Percentiles rank a stretch among this genome's conserved stretches.
phyloP scores from a whole-genome alignment of 2,329 filamentous ascomycete species.

The Gyromitra esculenta region DNA sequence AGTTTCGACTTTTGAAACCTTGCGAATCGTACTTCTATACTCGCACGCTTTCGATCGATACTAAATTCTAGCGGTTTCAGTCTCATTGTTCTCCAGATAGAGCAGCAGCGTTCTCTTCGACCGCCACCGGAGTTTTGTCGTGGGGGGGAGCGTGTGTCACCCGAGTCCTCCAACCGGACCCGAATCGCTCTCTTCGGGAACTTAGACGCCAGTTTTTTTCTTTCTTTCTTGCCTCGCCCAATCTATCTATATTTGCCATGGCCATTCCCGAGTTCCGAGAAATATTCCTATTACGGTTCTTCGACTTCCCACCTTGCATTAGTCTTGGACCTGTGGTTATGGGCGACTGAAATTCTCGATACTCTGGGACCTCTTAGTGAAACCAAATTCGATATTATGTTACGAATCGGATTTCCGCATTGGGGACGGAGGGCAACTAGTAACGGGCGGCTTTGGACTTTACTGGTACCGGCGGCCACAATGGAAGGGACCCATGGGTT shows the following conservation, averaged over 20 bases:
- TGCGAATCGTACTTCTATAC: background rate
- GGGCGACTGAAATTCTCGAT: background rate
- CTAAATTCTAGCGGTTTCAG: background rate
- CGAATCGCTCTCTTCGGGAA: background rate
- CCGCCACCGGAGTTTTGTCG: constrained; percentile 6
- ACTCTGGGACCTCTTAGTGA: background rate
- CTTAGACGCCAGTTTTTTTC: background rate
- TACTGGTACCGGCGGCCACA: background rate
- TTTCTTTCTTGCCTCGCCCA: background rate
- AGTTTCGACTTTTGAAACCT: background rate
- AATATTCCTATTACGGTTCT: constrained; percentile 25
- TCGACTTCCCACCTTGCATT: background rate
- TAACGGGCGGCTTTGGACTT: background rate
- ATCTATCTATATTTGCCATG: constrained; percentile 9
- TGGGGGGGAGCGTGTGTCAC: constrained; percentile 2
- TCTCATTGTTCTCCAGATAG: background rate
- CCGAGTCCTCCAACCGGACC: constrained; percentile 3
- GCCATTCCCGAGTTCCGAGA: constrained; percentile 34
- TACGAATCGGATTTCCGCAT: background rate
- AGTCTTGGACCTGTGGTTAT: background rate
- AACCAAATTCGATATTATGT: background rate
- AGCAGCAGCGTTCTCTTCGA: background rate
- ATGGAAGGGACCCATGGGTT: background rate
- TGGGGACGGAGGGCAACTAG: background rate
- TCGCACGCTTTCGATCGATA: background rate